A percentile compares a stretch with the other conserved stretches of the same genome.
phyloP scores from a whole-genome alignment of 345 rosid genomes.

The Populus euphratica region DNA sequence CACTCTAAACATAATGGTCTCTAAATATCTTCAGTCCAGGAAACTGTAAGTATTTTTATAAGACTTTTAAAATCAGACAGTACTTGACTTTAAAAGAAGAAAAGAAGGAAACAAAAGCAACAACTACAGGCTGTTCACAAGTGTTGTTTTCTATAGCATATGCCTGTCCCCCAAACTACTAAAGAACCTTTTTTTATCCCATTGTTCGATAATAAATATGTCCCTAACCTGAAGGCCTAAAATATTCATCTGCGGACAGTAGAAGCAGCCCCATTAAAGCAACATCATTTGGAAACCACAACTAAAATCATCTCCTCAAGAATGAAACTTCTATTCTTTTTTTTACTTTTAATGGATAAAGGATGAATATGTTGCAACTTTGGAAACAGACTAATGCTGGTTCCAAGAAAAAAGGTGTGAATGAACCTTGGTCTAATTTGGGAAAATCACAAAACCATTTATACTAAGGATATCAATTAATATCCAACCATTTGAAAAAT shows the following conservation, averaged over 20 bases:
- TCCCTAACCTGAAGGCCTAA: not conserved
- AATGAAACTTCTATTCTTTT: not conserved
- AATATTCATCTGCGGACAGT: not conserved
- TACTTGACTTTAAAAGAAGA: not conserved
- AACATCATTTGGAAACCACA: not conserved
- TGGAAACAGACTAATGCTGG: not conserved
- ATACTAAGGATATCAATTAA: not conserved
- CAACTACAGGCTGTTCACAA: not conserved
- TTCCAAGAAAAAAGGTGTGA: not conserved
- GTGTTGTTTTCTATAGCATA: not conserved
- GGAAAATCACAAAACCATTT: not conserved
- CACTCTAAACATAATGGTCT: not conserved
- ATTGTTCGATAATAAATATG: not conserved
- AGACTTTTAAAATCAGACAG: not conserved
- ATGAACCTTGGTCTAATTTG: not conserved
- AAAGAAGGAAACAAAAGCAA: not conserved
- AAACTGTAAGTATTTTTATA: not conserved
- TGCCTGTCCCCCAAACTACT: not conserved
- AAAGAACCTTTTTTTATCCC: not conserved
- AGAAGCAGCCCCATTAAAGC: not conserved
- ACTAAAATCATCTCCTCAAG: not conserved
- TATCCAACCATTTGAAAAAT: constrained; percentile 2
- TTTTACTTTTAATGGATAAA: not conserved
- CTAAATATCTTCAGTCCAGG: not conserved
- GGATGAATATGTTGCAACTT: not conserved